These are phyloP conservation scores for Cutaneotrichosporon dermatis DNA, from an alignment of 1,284 basidiomycete genomes.

Conservation along the genomic window DNA sequence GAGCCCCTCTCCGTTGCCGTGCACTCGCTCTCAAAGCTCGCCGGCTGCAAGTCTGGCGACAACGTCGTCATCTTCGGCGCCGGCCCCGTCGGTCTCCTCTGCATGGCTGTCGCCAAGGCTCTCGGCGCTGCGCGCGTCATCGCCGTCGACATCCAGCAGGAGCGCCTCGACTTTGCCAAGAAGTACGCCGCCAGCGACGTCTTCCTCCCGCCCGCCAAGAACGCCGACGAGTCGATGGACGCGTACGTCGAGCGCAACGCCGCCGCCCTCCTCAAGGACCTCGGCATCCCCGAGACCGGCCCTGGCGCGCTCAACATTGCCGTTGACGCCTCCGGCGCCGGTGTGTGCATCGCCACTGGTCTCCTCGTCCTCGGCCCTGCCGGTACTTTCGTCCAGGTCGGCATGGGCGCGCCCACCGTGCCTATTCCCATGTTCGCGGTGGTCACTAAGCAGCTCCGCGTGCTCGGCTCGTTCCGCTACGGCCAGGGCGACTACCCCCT, in stretches of 20 bases:
- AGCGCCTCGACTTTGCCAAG: constrained; percentile 84
- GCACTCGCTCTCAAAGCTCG: constrained; percentile 77
- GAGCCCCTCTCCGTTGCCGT: constrained; percentile 90
- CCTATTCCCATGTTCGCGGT: constrained; percentile 44
- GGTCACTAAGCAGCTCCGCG: constrained; percentile 45
- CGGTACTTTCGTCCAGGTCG: constrained; percentile 48
- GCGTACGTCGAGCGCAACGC: constrained; percentile 59
- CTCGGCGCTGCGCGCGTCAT: constrained; percentile 76
- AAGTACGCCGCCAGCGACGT: constrained; percentile 76
- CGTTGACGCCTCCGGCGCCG: constrained; percentile 59
- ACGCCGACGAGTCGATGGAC: constrained; percentile 62
- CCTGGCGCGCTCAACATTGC: constrained; percentile 55
- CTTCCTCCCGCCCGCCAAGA: constrained; percentile 62
- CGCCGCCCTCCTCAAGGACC: constrained; percentile 45
- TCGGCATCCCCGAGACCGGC: constrained; percentile 52
- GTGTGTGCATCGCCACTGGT: constrained; percentile 59
- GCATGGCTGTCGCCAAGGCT: constrained; percentile 85
- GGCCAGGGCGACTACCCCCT: constrained; percentile 50
- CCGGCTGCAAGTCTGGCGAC: constrained; percentile 64
- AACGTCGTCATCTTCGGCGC: constrained; percentile 74
- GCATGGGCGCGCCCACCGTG: constrained; percentile 43
- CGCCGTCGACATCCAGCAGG: constrained; percentile 74
- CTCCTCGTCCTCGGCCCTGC: constrained; percentile 62
- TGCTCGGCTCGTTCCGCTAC: constrained; percentile 49
- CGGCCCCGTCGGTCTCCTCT: constrained; percentile 82